Conservation (phyloP, 768 basidiomycete species). For the Gymnopilus dilepis region DNA sequence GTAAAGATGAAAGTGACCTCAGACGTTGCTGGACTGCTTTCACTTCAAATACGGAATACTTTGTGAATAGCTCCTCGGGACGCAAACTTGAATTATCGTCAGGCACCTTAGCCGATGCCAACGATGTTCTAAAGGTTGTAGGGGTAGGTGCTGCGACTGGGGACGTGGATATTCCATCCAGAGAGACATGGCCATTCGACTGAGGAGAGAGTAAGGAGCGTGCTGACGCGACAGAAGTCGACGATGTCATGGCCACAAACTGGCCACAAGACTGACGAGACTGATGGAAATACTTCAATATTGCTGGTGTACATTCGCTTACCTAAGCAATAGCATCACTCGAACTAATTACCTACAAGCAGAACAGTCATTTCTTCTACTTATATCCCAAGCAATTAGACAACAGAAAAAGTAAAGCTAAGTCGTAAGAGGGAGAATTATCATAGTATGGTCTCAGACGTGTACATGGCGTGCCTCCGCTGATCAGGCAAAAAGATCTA, state of each 20-base stretch:
- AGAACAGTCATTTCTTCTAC: background rate
- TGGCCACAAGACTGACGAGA: constrained; percentile 4
- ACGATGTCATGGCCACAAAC: constrained; percentile 30
- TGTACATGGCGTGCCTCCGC: constrained; percentile 21
- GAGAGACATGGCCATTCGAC: constrained; percentile 22
- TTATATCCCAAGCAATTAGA: constrained; percentile 4
- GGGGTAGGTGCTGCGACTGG: constrained; percentile 19
- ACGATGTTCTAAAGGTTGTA: constrained; percentile 15
- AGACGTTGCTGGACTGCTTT: constrained; percentile 69
- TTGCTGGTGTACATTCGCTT: background rate
- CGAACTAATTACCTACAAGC: background rate
- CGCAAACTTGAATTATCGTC: constrained; percentile 44
- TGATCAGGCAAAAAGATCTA: constrained; percentile 19
- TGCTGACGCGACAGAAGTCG: constrained; percentile 22
- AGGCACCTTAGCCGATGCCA: constrained; percentile 19
- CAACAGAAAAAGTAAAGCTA: constrained; percentile 1
- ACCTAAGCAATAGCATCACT: constrained; percentile 4
- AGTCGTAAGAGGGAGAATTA: constrained; percentile 15
- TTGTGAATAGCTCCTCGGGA: constrained; percentile 78
- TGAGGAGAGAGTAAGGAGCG: constrained; percentile 28
- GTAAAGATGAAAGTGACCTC: constrained; percentile 47
- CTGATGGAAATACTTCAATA: background rate
- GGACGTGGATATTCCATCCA: constrained; percentile 12
- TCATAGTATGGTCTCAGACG: constrained; percentile 21
- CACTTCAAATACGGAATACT: constrained; percentile 73